Conservation (phyloP, 768 basidiomycete genomes). For the Suillus lakei region DNA sequence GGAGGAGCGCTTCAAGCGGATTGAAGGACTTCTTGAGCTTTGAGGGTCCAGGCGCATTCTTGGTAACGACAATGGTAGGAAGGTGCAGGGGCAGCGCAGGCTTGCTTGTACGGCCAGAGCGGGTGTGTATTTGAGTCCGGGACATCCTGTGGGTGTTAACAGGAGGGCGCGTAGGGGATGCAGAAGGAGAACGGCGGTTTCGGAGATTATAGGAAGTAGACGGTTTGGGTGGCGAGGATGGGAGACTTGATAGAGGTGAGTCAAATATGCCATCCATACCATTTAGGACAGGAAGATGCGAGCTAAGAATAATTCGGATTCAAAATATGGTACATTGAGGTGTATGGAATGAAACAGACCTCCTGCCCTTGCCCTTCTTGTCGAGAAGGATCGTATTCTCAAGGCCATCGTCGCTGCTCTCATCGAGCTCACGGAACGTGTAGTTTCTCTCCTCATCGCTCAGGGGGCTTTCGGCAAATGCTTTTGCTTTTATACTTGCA, state of each 20-base stretch:
- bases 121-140: slow-evolving; percentile 1
- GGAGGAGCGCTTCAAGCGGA: slow-evolving; percentile 59
- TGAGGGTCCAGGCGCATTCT: slow-evolving; percentile 2
- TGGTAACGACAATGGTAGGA: slow-evolving; percentile 17
- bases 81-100: slow-evolving; percentile 10
- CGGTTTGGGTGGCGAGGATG: slow-evolving; percentile 15
- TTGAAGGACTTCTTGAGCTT: slow-evolving; percentile 38
- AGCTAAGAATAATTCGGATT: slow-evolving; percentile 15
- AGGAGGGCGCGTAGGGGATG: slow-evolving; percentile 11
- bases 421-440: slow-evolving; percentile 50
- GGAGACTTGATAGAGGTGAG: slow-evolving; percentile 28
- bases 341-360: slow-evolving; percentile 12
- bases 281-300: not conserved
- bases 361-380: slow-evolving; percentile 7
- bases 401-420: slow-evolving; percentile 56
- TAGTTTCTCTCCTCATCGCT: slow-evolving; percentile 47
- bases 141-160: not conserved
- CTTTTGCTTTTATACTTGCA: slow-evolving; percentile 67
- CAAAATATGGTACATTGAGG: not conserved
- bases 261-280: slow-evolving; percentile 16
- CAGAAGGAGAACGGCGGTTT: slow-evolving; percentile 5
- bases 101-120: slow-evolving; percentile 28
- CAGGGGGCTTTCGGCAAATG: slow-evolving; percentile 50
- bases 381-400: slow-evolving; percentile 19
- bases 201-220: not conserved